Evolutionary conservation across 139 green algal genomes (phyloP), one percentile per base, ranked within the genome.

Genomic region (Tetradesmus lagerheimii): DNA sequence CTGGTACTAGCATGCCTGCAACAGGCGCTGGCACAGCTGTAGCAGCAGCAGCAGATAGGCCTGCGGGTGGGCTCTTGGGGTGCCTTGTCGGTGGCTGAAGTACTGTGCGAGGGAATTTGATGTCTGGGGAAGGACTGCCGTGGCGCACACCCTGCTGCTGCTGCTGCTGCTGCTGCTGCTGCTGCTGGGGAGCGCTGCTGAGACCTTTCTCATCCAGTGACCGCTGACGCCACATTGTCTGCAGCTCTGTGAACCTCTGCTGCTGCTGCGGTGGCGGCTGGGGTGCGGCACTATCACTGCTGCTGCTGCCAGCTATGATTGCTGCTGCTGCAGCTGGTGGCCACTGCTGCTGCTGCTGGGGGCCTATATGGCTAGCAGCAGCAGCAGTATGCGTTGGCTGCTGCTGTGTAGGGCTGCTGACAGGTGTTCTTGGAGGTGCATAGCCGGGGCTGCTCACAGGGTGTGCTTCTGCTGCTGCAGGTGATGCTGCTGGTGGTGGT

Each of bases 91-190:
- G 57, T 18, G 57, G 57, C 57, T 62, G 47, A 2, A 71, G 18
- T n/a, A 18, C 57, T 71, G 57, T 9, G 57, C 9, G 57, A 18
- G 57, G 57, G 23, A 71, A 71, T 18, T 71, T 71, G 57, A n/a
- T 71, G 57, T 71, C 57, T 9, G 23, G 57, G 4, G 57, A 71
- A 23, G 57, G 4, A 23, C 20, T n/a, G 23, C 3, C 5, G 27
- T 38, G 74, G 27, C 5, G 34, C 5, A 31, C n/a, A 39, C n/a
- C 29, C 31, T 39, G 34, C 74, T 80, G 74, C 74, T 80, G 66
- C 66, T 76, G 66, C 66, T 76, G 66, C 66, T 77, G 66, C 66
- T 77, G 66, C 66, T 77, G 27, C 66, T 77, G 66, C 66, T 77
- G 74, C n/a, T 80, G 74, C 31, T 80, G 74, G 5, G 31, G 23